Evolutionary conservation across 164 flowering plant genomes (phyloP).

Genomic region (Houttuynia cordata): DNA sequence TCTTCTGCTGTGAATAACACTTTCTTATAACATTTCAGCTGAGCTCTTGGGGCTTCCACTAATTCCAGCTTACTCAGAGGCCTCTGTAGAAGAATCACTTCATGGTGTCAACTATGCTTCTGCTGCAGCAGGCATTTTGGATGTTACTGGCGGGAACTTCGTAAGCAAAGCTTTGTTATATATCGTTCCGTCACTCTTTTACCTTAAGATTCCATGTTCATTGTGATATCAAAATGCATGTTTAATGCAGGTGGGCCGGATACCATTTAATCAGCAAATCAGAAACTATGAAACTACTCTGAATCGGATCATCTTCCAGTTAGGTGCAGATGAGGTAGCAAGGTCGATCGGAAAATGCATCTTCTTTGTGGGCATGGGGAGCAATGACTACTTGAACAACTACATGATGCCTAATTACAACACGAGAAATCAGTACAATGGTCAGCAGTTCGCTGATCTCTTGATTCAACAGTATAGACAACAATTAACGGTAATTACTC

Average conservation of each 20-base stretch:
- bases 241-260: constrained; percentile 50
- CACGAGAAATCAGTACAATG: constrained; percentile 57
- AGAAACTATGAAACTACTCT: constrained; percentile 64
- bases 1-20: background rate
- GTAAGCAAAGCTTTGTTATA: constrained; percentile 19
- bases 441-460: constrained; percentile 54
- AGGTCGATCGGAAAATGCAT: constrained; percentile 33
- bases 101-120: constrained; percentile 93
- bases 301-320: constrained; percentile 46
- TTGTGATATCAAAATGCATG: too few relatives aligned
- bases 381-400: constrained; percentile 97
- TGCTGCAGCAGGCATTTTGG: constrained; percentile 93
- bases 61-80: constrained; percentile 47
- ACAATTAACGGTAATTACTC: constrained; percentile 42
- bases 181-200: background rate
- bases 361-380: constrained; percentile 95
- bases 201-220: too few relatives aligned
- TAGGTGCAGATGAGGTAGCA: constrained; percentile 47
- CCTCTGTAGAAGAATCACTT: constrained; percentile 45
- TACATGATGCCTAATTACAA: constrained; percentile 84
- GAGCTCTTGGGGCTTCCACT: constrained; percentile 58
- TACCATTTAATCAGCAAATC: constrained; percentile 80
- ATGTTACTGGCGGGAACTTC: constrained; percentile 75
- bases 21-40: constrained; percentile 23
- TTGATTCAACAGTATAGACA: constrained; percentile 45